Evolutionary conservation across 2,329 filamentous ascomycete genomes (phyloP), one percentile per base, ranked within the genome.

Genomic region (Pseudogymnoascus verrucosus): DNA sequence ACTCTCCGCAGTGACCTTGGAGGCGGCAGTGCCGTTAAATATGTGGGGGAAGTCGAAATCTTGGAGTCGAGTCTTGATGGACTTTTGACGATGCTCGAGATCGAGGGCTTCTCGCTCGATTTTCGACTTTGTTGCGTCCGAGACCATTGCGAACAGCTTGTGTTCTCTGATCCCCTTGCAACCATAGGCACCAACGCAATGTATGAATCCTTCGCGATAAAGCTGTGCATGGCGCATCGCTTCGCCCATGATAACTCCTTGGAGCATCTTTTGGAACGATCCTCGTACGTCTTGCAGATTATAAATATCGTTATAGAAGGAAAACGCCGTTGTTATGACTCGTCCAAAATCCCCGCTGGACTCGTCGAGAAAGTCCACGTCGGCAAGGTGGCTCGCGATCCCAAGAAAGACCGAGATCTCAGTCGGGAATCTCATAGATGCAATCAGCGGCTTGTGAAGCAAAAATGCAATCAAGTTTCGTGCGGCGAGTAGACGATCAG

Each of bases 21-120:
- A 96, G 74, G 88, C 92, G 71, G 91, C 93, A 68, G 92, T 86
- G 36, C 95, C 95, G 0, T 91, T 85, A 72, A 96, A 98, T 4
- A 98, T 79, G 0, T 90, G 89, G 0, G 93, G 92, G 69, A 96
- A 97, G 34, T 97, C 91, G 69, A 98, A 98, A 66, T 91, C 86
- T 64, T 90, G 86, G n/a, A 98, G 79, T 47, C 90, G 88, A 34
- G 79, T 78, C 67, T 90, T 88, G 68, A 92, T 84, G 62, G 82
- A 87, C 66, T 86, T 82, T 65, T 91, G 83, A 19, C 91, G 85
- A 65, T 85, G 87, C 36, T 89, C 81, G 2, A 98, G 80, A 70
- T 96, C 92, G 69, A 96, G 82, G 60, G 89, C 86, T 1, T 92
- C 89, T 65, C 91, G 85, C 71, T 95, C 91, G 6, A 98, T 79